Percentiles rank a stretch among this genome's conserved stretches.
Conservation (phyloP, 2,329 filamentous ascomycete species). For the Huntiella omanensis region DNA sequence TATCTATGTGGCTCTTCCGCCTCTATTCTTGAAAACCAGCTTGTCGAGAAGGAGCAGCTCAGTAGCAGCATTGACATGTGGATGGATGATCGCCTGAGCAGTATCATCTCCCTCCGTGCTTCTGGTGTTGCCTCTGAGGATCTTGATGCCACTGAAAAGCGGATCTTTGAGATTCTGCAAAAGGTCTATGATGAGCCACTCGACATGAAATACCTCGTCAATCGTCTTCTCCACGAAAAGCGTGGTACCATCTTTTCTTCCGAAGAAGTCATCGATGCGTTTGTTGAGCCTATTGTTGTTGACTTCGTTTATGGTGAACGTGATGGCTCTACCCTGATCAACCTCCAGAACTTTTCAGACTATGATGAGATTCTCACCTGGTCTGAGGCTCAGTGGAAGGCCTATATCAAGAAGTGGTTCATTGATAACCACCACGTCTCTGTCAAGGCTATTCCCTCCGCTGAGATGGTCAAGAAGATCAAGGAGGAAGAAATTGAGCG, state of each 20-base stretch:
- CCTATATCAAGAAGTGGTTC: constrained; percentile 68
- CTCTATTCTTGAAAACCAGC: constrained; percentile 71
- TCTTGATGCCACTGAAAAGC: constrained; percentile 64
- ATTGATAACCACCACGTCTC: constrained; percentile 72
- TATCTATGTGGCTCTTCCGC: constrained; percentile 91
- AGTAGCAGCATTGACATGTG: constrained; percentile 70
- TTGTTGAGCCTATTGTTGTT: constrained; percentile 68
- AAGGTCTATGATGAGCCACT: constrained; percentile 65
- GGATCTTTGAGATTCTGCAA: constrained; percentile 65
- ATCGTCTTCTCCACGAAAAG: constrained; percentile 67
- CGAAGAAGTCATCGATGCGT: constrained; percentile 64
- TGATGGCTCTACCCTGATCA: constrained; percentile 56
- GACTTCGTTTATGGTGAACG: constrained; percentile 82
- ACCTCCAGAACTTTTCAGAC: constrained; percentile 36
- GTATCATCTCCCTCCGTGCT: constrained; percentile 69
- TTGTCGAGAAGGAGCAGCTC: constrained; percentile 86
- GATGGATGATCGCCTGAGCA: constrained; percentile 62
- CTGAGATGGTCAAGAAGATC: constrained; percentile 57
- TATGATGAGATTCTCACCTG: constrained; percentile 58
- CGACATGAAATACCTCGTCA: constrained; percentile 76
- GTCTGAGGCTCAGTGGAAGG: constrained; percentile 68
- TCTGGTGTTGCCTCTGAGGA: constrained; percentile 77
- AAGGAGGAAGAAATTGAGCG: constrained; percentile 67
- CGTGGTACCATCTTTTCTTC: constrained; percentile 68
- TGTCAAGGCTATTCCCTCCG: constrained; percentile 71